Evolutionary conservation across 176 grass and related monocot species (phyloP).

Genomic region (Olyra latifolia): DNA sequence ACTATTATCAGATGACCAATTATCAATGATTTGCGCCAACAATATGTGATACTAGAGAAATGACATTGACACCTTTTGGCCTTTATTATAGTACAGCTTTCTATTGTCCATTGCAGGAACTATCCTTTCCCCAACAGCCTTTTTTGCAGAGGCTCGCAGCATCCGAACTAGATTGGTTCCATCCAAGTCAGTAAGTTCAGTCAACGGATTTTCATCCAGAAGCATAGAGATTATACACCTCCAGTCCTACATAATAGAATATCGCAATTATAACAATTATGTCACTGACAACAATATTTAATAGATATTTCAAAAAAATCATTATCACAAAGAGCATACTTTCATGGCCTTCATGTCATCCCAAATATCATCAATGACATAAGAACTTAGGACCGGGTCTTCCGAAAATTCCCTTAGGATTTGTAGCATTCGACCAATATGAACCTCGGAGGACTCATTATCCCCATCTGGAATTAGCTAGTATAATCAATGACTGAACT

Average conservation of each 20-base stretch:
- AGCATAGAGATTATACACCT: conserved; percentile 92
- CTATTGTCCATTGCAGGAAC: conserved; percentile 83
- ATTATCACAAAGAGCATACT: conserved; percentile 45
- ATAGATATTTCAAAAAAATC: conserved; percentile 19
- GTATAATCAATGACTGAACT: conserved; percentile 27
- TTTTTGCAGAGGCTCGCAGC: conserved; percentile 84
- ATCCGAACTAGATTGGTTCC: conserved; percentile 88
- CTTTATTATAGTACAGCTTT: conserved; percentile 84
- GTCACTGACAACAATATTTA: conserved; percentile 18
- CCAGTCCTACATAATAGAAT: conserved; percentile 69
- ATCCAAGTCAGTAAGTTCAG: conserved; percentile 85
- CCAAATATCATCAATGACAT: conserved; percentile 99
- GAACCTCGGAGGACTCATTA: conserved; percentile 81
- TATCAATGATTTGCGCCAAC: neutral
- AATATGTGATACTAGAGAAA: conserved; percentile 16
- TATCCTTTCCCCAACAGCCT: conserved; percentile 94
- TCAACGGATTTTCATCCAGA: conserved; percentile 75
- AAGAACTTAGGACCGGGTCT: conserved; percentile 87
- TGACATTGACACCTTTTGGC: conserved; percentile 60
- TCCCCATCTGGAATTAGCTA: conserved; percentile 59
- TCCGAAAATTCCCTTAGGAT: conserved; percentile 96
- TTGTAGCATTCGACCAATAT: conserved; percentile 89
- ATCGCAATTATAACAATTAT: conserved; percentile 4
- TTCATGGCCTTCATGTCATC: conserved; percentile 98
- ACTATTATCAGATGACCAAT: conserved; percentile 9